phyloP scores from a whole-genome alignment of 1,284 basidiomycete genomes.

The Takashimella koratensis region DNA sequence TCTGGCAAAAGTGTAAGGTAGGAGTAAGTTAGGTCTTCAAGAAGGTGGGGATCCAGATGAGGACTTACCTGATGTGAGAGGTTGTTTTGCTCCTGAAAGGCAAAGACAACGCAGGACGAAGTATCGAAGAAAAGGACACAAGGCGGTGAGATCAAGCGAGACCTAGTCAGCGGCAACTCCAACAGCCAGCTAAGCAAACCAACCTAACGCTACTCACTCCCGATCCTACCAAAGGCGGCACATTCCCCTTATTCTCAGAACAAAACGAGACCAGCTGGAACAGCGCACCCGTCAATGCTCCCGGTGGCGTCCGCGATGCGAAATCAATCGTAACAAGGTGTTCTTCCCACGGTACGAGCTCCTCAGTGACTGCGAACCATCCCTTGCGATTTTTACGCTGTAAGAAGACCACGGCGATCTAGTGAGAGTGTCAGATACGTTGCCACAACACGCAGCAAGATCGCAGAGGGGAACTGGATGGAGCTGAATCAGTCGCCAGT shows the following conservation, averaged over 20 bases:
- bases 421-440: no score
- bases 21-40: neutral
- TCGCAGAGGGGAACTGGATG: no score
- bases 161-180: no score
- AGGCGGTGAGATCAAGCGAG: no score
- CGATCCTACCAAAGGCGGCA: slow-evolving; percentile 31
- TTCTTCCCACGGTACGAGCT: slow-evolving; percentile 46
- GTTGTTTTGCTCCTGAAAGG: slow-evolving; percentile 23
- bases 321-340: slow-evolving; percentile 37
- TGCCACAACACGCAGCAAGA: no score
- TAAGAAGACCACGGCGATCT: slow-evolving; percentile 44
- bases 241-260: slow-evolving; percentile 31
- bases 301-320: slow-evolving; percentile 13
- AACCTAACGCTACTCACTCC: slow-evolving; percentile 20
- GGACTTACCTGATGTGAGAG: slow-evolving; percentile 31
- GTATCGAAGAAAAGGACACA: no score
- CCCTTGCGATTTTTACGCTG: slow-evolving; percentile 42
- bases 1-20: slow-evolving; percentile 18
- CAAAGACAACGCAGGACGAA: neutral
- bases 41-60: neutral
- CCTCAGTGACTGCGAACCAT: slow-evolving; percentile 47
- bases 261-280: slow-evolving; percentile 39
- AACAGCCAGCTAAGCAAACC: no score
- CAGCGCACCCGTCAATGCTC: slow-evolving; percentile 28
- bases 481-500: no score